A percentile compares a stretch with the other conserved stretches of the same genome.
Evolutionary conservation across 148 eudicot genomes (phyloP).

Genomic region (Dianthus caryophyllus): DNA sequence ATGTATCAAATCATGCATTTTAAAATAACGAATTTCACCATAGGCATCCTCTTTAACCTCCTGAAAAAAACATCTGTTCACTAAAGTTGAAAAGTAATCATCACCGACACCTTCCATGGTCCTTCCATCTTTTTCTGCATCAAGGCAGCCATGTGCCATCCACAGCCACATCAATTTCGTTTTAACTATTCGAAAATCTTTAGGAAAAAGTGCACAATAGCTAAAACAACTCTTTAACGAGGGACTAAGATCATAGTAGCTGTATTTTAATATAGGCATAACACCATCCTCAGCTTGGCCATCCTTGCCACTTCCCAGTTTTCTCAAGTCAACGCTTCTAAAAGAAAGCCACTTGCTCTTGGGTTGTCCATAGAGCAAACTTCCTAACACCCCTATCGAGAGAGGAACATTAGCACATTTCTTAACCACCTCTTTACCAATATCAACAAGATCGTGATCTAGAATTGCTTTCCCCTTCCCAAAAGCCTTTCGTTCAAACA

Average conservation of each 20-base stretch:
- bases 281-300: conserved; percentile 2
- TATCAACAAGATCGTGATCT: not conserved
- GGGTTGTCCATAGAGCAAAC: conserved; percentile 11
- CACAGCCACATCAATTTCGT: conserved; percentile 23
- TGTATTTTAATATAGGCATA: conserved; percentile 18
- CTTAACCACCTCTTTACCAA: conserved; percentile 23
- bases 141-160: conserved; percentile 36
- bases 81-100: conserved; percentile 22
- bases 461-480: not conserved
- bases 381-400: conserved; percentile 18
- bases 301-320: not conserved
- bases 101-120: conserved; percentile 25
- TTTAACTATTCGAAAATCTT: conserved; percentile 14
- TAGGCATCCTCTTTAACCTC: conserved; percentile 1
- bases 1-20: conserved; percentile 43
- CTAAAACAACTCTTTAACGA: conserved; percentile 35
- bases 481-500: conserved; percentile 21
- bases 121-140: not conserved
- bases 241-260: conserved; percentile 27
- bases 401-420: conserved; percentile 27
- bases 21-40: conserved; percentile 16
- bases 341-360: conserved; percentile 21
- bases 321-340: conserved; percentile 6
- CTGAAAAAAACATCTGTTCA: conserved; percentile 34
- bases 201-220: conserved; percentile 33